phyloP scores from a whole-genome alignment of 2,329 filamentous ascomycete species.

The Epichloe scottii region DNA sequence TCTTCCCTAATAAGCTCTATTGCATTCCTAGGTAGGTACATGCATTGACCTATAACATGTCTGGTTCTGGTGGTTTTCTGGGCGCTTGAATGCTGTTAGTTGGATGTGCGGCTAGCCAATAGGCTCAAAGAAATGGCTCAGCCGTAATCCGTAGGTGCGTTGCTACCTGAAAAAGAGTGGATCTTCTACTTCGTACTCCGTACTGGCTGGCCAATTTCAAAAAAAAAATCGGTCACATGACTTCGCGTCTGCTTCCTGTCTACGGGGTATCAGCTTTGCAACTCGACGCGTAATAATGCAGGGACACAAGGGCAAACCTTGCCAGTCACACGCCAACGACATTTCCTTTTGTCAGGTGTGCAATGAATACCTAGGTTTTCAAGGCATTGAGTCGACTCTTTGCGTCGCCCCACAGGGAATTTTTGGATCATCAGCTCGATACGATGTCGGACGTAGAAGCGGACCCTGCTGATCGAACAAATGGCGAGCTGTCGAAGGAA shows the following conservation, averaged over 20 bases:
- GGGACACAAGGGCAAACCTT: background rate
- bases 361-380: background rate
- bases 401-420: background rate
- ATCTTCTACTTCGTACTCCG: too few species aligned
- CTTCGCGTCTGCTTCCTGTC: slow-evolving; percentile 1
- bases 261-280: background rate
- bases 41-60: background rate
- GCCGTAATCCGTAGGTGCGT: background rate
- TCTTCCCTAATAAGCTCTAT: background rate
- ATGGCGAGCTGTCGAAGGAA: slow-evolving; percentile 1
- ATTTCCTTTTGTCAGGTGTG: background rate
- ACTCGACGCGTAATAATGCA: background rate
- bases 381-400: background rate
- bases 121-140: background rate
- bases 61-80: background rate
- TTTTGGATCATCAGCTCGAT: background rate
- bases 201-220: background rate
- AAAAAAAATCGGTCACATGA: slow-evolving; percentile 2
- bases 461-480: slow-evolving; percentile 1
- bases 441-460: background rate
- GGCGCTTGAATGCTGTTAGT: slow-evolving; percentile 1
- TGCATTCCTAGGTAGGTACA: background rate
- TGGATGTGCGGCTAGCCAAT: background rate
- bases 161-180: background rate
- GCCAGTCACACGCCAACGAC: background rate